These are phyloP conservation scores for Phytopythium delawarense DNA, from an alignment of 352 stramenopile genomes.

Conservation along the genomic window DNA sequence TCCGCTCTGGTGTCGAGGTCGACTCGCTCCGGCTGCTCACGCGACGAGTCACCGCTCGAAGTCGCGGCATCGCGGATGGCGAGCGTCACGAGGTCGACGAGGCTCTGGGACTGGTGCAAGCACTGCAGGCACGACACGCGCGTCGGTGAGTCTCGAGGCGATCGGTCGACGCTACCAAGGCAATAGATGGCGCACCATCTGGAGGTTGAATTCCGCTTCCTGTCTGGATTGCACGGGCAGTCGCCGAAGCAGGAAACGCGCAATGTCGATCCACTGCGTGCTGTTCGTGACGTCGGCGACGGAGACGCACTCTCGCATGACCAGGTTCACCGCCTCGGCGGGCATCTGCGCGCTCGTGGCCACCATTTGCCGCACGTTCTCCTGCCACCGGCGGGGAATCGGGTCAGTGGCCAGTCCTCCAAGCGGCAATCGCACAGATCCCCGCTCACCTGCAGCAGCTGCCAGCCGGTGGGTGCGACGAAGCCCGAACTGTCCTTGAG, in stretches of 20 bases:
- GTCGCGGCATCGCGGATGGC: slow-evolving; percentile 23
- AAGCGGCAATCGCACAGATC: no score
- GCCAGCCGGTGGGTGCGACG: slow-evolving; percentile 43
- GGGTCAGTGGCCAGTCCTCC: neutral
- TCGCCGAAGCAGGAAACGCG: slow-evolving; percentile 42
- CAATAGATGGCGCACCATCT: slow-evolving; percentile 43
- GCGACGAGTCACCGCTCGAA: neutral
- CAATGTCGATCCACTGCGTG: slow-evolving; percentile 47
- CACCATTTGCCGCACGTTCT: slow-evolving; percentile 46
- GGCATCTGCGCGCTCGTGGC: slow-evolving; percentile 24
- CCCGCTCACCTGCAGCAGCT: slow-evolving; percentile 39
- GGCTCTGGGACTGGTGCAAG: slow-evolving; percentile 50
- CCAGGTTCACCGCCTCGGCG: slow-evolving; percentile 50
- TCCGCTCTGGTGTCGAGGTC: slow-evolving; percentile 22
- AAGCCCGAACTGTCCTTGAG: slow-evolving; percentile 44
- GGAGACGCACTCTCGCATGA: slow-evolving; percentile 59
- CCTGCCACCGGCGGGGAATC: slow-evolving; percentile 13
- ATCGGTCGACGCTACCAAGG: neutral
- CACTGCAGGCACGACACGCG: slow-evolving; percentile 19
- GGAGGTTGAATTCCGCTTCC: slow-evolving; percentile 74
- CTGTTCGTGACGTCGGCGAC: slow-evolving; percentile 40
- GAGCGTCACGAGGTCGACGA: slow-evolving; percentile 41
- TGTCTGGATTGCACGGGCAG: slow-evolving; percentile 51
- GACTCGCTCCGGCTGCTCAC: slow-evolving; percentile 5
- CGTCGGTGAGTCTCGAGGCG: neutral